Conservation (phyloP, 78 protist genomes). For the Guillardia theta region DNA sequence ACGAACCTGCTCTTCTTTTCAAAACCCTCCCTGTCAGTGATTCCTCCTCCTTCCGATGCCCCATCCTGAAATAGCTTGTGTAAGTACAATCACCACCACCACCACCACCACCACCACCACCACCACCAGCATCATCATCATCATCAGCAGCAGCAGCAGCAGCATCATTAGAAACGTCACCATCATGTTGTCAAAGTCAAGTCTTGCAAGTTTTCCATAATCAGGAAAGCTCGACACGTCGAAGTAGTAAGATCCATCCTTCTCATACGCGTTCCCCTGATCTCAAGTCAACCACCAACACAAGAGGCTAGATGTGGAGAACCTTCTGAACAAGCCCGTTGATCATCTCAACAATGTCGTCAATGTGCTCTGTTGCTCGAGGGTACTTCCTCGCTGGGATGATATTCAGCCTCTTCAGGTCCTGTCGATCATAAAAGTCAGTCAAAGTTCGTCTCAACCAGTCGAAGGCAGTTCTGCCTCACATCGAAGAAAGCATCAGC, state of each 20-base stretch:
- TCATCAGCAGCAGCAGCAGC: too few species aligned
- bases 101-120: not conserved
- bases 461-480: too few species aligned
- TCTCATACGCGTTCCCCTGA: not conserved
- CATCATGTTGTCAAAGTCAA: conserved; percentile 5
- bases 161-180: not conserved
- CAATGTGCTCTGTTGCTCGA: conserved; percentile 61
- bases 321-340: not conserved
- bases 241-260: conserved; percentile 41
- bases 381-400: conserved; percentile 3
- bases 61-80: not conserved
- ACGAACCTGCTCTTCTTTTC: conserved; percentile 5
- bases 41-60: not conserved
- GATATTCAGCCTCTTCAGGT: conserved; percentile 38
- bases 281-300: too few species aligned
- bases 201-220: conserved; percentile 46
- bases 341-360: conserved; percentile 55
- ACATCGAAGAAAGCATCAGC: conserved; percentile 48
- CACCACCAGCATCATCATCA: too few species aligned
- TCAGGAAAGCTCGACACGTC: not conserved
- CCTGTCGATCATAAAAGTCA: too few species aligned
- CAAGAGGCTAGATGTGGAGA: too few species aligned
- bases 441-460: too few species aligned
- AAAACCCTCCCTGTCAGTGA: not conserved
- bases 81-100: not conserved